Base-by-base conservation (phyloP, 345 rosid species). In the Toxicodendron radicans region DNA sequence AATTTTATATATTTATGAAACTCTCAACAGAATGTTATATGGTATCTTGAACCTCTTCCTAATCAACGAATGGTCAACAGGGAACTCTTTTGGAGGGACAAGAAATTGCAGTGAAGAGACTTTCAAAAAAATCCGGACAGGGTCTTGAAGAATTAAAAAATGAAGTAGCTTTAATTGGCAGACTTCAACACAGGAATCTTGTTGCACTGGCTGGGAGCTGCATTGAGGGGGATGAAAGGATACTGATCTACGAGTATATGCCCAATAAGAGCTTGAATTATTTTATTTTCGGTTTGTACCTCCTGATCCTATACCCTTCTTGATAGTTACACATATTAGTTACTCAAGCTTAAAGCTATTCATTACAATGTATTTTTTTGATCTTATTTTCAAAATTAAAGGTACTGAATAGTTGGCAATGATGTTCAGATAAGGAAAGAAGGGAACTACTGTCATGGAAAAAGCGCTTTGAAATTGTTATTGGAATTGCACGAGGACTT, bases 401-500 rank as follows among this genome's bases (percentile, higher is more conserved):
- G 48, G 14, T 58, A 48, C 38, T 64, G 33, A 2, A 24, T n/a
- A n/a, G 5, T 32, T 20, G 35, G 24, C 20, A 35, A 52, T 68
- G 32, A n/a, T 53, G 13, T 7, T 30, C 79, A 88, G 88, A 86
- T 76, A 38, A 38, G 76, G 8, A 52, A 10, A 65, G 77, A 75
- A 73, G 78, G 23, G 43, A 20, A 53, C 0, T 70, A 59, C 11
- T 88, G 86, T 88, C 61, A 59, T 58, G 74, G 74, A 2, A 18
- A 58, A 73, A 3, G 61, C 77, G 84, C 14, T 49, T 58, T 5
- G 17, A 69, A 68, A 83, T 86, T 49, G 24, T 86, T 8, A 75
- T 61, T 32, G 89, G 89, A 18, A 85, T 87, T n/a, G 81, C 87
- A 14, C 66, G 79, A 64, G 88, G 90, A 54, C 86, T 82, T 66